phyloP scores from a whole-genome alignment of 2,329 filamentous ascomycete genomes.

The Emmonsiellopsis sp. region DNA sequence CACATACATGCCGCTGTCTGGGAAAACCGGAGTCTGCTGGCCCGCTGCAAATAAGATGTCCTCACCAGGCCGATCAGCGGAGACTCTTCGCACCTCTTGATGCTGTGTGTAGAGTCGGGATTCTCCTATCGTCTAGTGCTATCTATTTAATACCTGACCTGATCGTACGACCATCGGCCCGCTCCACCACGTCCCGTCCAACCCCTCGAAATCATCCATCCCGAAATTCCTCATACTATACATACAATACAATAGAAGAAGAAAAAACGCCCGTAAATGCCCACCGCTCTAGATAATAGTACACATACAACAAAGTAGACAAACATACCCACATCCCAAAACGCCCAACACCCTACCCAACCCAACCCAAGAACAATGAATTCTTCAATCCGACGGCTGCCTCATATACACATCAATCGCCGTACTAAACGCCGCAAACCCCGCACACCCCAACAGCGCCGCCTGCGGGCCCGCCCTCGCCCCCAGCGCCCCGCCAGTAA shows the following conservation, averaged over 20 bases:
- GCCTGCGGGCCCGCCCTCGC: slow-evolving; percentile 84
- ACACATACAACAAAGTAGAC: background rate
- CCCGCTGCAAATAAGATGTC: no score
- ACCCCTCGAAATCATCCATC: no score
- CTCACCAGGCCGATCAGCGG: no score
- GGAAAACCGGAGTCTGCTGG: no score
- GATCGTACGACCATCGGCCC: no score
- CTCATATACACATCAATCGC: slow-evolving; percentile 91
- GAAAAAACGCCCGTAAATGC: slow-evolving; percentile 9
- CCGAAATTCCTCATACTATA: no score
- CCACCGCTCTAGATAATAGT: background rate
- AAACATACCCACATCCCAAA: background rate
- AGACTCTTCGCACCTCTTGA: no score
- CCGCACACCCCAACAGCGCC: slow-evolving; percentile 74
- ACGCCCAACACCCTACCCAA: slow-evolving; percentile 1
- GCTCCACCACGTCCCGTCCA: no score
- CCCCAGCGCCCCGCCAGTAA: slow-evolving; percentile 83
- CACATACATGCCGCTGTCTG: no score
- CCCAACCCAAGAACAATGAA: background rate
- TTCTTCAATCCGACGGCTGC: slow-evolving; percentile 51
- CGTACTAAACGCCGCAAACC: slow-evolving; percentile 85
- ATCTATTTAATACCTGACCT: no score
- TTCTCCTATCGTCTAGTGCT: no score
- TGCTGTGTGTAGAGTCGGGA: no score
- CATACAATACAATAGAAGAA: background rate